Evolutionary conservation across 1,139 yeast species (phyloP).

Genomic region (Lodderomyces theae): DNA sequence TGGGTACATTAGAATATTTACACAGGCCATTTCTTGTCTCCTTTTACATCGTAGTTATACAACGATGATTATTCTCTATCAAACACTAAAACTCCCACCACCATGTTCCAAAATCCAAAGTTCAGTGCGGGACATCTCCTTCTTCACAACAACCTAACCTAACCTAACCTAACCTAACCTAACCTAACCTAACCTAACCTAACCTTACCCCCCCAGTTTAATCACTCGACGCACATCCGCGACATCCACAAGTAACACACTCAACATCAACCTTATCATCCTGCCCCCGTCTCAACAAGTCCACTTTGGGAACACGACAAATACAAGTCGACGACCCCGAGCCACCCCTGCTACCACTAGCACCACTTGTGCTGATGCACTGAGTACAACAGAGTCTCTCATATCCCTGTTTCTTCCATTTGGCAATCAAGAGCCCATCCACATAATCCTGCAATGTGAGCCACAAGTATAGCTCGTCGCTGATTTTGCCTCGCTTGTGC

Average conservation of each 20-base stretch:
- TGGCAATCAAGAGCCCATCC: slow-evolving; percentile 73
- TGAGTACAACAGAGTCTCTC: slow-evolving; percentile 81
- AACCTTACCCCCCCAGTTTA: slow-evolving; percentile 17
- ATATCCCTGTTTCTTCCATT: slow-evolving; percentile 90
- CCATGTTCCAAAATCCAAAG: no score
- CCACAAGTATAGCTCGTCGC: slow-evolving; percentile 74
- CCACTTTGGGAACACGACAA: slow-evolving; percentile 77
- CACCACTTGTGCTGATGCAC: slow-evolving; percentile 49
- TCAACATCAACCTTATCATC: slow-evolving; percentile 33
- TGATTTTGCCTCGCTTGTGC: slow-evolving; percentile 66
- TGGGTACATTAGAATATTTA: no score
- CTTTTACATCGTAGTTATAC: no score
- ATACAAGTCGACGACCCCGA: no score
- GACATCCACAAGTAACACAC: slow-evolving; percentile 86
- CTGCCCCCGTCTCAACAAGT: slow-evolving; percentile 32
- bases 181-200: no score
- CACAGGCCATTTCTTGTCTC: no score
- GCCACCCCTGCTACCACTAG: slow-evolving; percentile 53
- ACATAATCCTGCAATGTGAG: slow-evolving; percentile 64
- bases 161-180: no score
- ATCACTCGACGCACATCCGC: slow-evolving; percentile 85
- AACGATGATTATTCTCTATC: no score
- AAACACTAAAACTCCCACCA: no score
- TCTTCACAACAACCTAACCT: no score
- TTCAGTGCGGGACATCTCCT: no score